Evolutionary conservation across 2,329 filamentous ascomycete genomes (phyloP), one percentile per base, ranked within the genome.

Genomic region (Elsinoe necatrix): DNA sequence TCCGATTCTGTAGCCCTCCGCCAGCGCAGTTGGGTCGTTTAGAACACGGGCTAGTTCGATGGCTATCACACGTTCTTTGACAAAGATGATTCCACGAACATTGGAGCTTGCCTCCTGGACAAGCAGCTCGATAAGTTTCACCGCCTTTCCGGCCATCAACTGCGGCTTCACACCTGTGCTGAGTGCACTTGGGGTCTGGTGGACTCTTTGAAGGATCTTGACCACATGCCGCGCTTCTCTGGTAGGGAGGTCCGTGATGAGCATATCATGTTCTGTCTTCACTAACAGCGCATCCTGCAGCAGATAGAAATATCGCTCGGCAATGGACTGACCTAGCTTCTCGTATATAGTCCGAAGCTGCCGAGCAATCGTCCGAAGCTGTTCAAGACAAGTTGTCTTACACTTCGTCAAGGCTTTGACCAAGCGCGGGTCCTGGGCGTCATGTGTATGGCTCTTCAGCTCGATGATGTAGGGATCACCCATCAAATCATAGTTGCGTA

Each of bases 71-170:
- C 74, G 61, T 59, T 77, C 72, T 55, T 77, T 69, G 4, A 75
- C 72, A 57, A 78, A 78, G 1, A 78, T 65, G 3, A 78, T 65
- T 2, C 73, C 73, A 12, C 71, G 71, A 29, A 74, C 71, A 0
- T 61, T 60, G 5, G 60, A 27, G 6, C 56, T 58, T 12, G 66
- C 64, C 60, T 75, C 69, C 2, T 62, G 55, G 3, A 66, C 59
- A 5, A 77, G 64, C 9, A 72, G 59, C 4, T 72, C 62, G 42
- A 67, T 31, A 3, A 75, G 66, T 31, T 58, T 21, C 23, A 55
- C 35, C 18, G 62, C 63, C 55, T 68, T 68, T 9, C 20, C 23
- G 14, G 60, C 23, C 7, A 60, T 48, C 2, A 29, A 1, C 1
- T 3, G 5, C n/a, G 20, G 47, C 34, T 37, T 14, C 3, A 6